Conservation (phyloP, 495 filamentous ascomycete species). For the Poronia punctata region DNA sequence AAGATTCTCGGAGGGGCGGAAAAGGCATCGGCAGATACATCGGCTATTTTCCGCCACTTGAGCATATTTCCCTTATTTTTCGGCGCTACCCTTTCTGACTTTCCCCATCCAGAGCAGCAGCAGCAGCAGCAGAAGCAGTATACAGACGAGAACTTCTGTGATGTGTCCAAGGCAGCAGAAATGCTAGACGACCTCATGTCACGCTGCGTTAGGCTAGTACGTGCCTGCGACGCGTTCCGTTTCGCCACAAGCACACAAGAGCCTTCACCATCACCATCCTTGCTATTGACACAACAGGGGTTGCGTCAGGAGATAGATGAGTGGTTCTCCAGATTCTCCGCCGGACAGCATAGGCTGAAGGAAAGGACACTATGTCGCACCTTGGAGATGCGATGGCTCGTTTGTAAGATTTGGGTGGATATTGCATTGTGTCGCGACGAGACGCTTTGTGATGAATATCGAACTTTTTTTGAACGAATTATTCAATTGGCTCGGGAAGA, state of each 20-base stretch:
- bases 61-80: slow-evolving; percentile 21
- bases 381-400: slow-evolving; percentile 2
- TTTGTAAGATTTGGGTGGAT: slow-evolving; percentile 1
- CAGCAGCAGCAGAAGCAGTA: too few relatives aligned
- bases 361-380: not conserved
- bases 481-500: slow-evolving; percentile 9
- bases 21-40: slow-evolving; percentile 10
- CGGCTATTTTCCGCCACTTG: slow-evolving; percentile 16
- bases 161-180: not conserved
- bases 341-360: not conserved
- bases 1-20: slow-evolving; percentile 21
- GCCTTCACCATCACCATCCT: not conserved
- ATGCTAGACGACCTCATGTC: slow-evolving; percentile 12
- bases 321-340: not conserved
- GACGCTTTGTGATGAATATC: not conserved
- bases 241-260: slow-evolving; percentile 4
- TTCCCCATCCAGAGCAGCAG: slow-evolving; percentile 21
- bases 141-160: not conserved
- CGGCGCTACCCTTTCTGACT: slow-evolving; percentile 14
- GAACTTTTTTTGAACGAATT: not conserved
- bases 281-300: not conserved
- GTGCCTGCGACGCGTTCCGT: slow-evolving; percentile 18
- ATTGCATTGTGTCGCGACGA: slow-evolving; percentile 2
- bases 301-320: not conserved
- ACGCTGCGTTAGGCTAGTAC: slow-evolving; percentile 19